Base-by-base conservation (phyloP, 257 asterid species). In the Nicotiana tomentosiformis region DNA sequence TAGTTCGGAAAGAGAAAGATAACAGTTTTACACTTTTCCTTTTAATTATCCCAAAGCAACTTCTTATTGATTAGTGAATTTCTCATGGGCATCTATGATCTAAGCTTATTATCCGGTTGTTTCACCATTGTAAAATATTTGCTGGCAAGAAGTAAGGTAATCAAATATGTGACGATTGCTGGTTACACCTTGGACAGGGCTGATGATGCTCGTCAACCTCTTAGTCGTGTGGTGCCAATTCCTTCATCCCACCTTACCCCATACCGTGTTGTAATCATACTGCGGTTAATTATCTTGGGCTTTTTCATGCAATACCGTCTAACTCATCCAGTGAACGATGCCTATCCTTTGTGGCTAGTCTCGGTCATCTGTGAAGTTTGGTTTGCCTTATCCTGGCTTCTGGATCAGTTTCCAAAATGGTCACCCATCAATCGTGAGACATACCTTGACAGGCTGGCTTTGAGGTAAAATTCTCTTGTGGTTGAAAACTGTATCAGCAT, bases 391-490 rank as follows among this genome's bases (percentile, higher is more conserved):
- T 92, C 97, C 37, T 91, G 95, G 97, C 90, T 91, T 85, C 88
- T 92, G 51, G 97, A 92, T 72, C 95, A 92, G 80, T 92, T 92
- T 74, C 97, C 95, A 66, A 92, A 90, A 81, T 92, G 97, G 97
- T 91, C 84, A 77, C 97, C 97, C 14, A 55, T 91, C 77, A 90
- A 92, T 84, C 89, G 93, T 17, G 97, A 92, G 83, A 92, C 97
- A 35, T 92, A 67, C 80, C 90, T 92, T 43, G 95, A 91, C 8
- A 88, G 95, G 78, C 95, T 92, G 9, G 89, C 95, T 4, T 35
- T 92, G 84, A 91, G 97, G 95, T 92, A 10, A 20, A 43, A 51
- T 76, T 49, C 62, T 46, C 32, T 9, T 26, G 61, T 15, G 61
- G 35, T 6, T 6, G 17, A 80, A 77, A 67, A 61, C 10, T 66